Base-by-base conservation (phyloP, 2,329 filamentous ascomycete genomes). In the Aureobasidium sp. region DNA sequence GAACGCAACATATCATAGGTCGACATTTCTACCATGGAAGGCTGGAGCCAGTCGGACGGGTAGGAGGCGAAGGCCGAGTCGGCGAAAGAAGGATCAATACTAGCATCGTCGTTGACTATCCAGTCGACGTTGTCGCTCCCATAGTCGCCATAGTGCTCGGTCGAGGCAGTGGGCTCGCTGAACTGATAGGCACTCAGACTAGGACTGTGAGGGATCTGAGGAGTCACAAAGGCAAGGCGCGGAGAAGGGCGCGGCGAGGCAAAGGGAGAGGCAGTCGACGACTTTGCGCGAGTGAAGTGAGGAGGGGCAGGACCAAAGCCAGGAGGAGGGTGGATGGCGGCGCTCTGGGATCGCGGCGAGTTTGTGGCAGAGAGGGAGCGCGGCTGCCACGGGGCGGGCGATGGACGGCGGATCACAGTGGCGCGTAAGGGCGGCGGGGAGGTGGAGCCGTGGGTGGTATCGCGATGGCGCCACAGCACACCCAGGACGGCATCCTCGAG, bases 1-100 rank as follows among this genome's bases (percentile, higher is more conserved):
- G 93, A 96, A 63, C 94, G 89, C 60, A 99, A 81, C 84, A 99
- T 97, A 71, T 99, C 94, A 74, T 96, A 96, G 0, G 94, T 93
- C 61, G 90, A 95, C 93, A 99, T 97, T 69, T 97, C 92, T 60
- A 85, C 84, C 69, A 88, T 88, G 70, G 83, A 81, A 15, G 81
- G 77, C 62, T 79, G 78, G 50, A 86, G 79, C 75, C 84, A 96
- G 72, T 96, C 91, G 25, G 92, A 88, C 5, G 90, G 90, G 21
- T 54, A 47, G 11, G 31, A 10, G n/a, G 10, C 47, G 62, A 93
- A 80, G 35, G 83, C 85, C 65, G 86, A 90, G 17, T 87, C 80
- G 10, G 82, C 84, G 25, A 86, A 89, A 25, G 91, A 96, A 25
- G 90, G 86, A 61, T 91, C 83, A 67, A 87, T 92, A 68, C 87